Evolutionary conservation across 306 rosid species (phyloP).

Genomic region (Ammopiptanthus mongolicus): DNA sequence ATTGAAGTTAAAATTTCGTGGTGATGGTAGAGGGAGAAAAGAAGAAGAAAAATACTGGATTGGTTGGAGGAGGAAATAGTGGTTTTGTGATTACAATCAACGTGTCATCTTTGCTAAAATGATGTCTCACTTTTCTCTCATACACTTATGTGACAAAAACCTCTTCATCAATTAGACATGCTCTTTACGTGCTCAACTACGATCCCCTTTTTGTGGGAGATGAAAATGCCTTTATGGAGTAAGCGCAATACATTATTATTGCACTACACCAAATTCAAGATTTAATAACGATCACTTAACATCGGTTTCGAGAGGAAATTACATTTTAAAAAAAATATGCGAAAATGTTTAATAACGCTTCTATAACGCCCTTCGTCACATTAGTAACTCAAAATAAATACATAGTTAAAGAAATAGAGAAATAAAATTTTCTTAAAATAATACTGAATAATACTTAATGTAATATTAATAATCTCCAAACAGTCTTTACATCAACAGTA

Average conservation of each 20-base stretch:
- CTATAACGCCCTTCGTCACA: no score
- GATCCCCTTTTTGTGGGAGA: background rate
- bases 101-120: background rate
- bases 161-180: background rate
- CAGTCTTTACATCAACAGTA: no score
- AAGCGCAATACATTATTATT: background rate
- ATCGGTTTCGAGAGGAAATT: no score
- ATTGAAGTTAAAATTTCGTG: background rate
- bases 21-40: background rate
- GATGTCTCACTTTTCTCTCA: background rate
- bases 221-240: background rate
- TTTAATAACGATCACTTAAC: no score
- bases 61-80: background rate
- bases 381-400: no score
- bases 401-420: no score
- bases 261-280: no score
- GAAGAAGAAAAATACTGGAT: background rate
- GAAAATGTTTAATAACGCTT: no score
- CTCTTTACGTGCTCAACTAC: background rate
- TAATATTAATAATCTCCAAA: no score
- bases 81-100: conserved; percentile 15
- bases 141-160: background rate
- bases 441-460: no score
- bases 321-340: no score
- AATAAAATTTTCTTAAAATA: no score